These are phyloP conservation scores for Xylaria nigripes DNA, from an alignment of 495 filamentous ascomycete genomes.

Conservation along the genomic window DNA sequence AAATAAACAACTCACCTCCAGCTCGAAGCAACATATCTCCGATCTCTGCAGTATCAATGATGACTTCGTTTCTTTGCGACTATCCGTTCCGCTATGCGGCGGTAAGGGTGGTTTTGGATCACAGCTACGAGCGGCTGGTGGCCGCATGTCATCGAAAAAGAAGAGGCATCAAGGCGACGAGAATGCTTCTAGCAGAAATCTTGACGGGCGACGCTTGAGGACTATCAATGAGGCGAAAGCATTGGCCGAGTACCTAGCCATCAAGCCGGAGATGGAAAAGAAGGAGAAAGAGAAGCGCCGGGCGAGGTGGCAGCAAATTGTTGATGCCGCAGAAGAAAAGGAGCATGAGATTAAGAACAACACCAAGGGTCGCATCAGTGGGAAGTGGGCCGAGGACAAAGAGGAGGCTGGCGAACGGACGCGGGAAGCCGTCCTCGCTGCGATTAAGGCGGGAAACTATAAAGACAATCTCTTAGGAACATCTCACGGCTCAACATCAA, in stretches of 20 bases:
- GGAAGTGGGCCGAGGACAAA: slow-evolving; percentile 88
- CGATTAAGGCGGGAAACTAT: slow-evolving; percentile 60
- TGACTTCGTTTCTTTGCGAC: slow-evolving; percentile 70
- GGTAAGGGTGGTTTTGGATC: slow-evolving; percentile 98
- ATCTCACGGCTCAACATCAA: slow-evolving; percentile 36
- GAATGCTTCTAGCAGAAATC: slow-evolving; percentile 82
- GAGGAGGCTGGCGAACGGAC: slow-evolving; percentile 77
- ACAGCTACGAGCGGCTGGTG: slow-evolving; percentile 90
- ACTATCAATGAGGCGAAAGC: slow-evolving; percentile 93
- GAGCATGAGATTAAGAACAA: slow-evolving; percentile 71
- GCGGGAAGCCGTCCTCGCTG: slow-evolving; percentile 69
- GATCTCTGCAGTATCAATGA: slow-evolving; percentile 40
- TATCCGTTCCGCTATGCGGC: slow-evolving; percentile 66
- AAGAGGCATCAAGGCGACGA: slow-evolving; percentile 78
- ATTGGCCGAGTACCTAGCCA: slow-evolving; percentile 85
- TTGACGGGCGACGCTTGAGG: slow-evolving; percentile 82
- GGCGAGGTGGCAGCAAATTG: slow-evolving; percentile 73
- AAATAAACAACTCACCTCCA: slow-evolving; percentile 56
- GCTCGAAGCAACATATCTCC: slow-evolving; percentile 43
- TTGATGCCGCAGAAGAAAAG: slow-evolving; percentile 70
- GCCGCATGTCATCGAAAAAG: slow-evolving; percentile 90
- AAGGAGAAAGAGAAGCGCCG: slow-evolving; percentile 79
- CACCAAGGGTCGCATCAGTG: slow-evolving; percentile 64
- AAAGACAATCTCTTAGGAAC: slow-evolving; percentile 42
- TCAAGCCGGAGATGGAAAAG: slow-evolving; percentile 94